A percentile compares a stretch with the other conserved stretches of the same genome.
phyloP scores from a whole-genome alignment of 768 basidiomycete species.

The Butyriboletus loyo region DNA sequence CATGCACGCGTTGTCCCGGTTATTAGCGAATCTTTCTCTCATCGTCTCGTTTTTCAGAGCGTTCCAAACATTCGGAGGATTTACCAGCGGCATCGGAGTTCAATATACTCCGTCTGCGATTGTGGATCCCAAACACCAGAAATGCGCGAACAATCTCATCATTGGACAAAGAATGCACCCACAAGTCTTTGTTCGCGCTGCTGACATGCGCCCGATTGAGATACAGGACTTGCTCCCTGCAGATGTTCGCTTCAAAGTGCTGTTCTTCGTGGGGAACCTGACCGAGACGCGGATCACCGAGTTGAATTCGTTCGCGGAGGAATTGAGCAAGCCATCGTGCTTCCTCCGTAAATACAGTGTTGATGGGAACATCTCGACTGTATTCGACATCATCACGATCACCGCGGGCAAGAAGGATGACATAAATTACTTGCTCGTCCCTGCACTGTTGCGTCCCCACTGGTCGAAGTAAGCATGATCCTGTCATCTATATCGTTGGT shows the following conservation, averaged over 20 bases:
- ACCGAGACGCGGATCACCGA: slow-evolving; percentile 18
- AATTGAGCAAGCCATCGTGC: slow-evolving; percentile 23
- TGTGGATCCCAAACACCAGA: slow-evolving; percentile 30
- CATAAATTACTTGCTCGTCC: slow-evolving; percentile 34
- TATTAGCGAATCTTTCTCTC: neutral
- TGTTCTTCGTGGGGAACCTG: slow-evolving; percentile 34
- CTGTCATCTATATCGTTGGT: neutral
- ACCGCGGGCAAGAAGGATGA: slow-evolving; percentile 30
- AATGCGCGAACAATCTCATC: slow-evolving; percentile 30
- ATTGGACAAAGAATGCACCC: slow-evolving; percentile 41
- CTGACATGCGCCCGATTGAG: slow-evolving; percentile 36
- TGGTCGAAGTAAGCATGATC: slow-evolving; percentile 39
- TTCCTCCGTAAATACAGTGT: slow-evolving; percentile 30
- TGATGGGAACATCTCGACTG: slow-evolving; percentile 16
- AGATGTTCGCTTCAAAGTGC: slow-evolving; percentile 38
- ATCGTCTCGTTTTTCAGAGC: slow-evolving; percentile 22
- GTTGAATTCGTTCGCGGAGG: slow-evolving; percentile 26
- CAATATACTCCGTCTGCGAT: slow-evolving; percentile 39
- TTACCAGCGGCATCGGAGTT: slow-evolving; percentile 39
- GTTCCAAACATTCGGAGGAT: slow-evolving; percentile 37
- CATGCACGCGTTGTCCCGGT: neutral
- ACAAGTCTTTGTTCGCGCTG: slow-evolving; percentile 34
- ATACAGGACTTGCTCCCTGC: slow-evolving; percentile 41
- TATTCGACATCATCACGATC: slow-evolving; percentile 34
- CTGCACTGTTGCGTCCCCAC: slow-evolving; percentile 35